These are phyloP conservation scores for Diutina neorugosa DNA, from an alignment of 1,139 yeast genomes.

Conservation along the genomic window DNA sequence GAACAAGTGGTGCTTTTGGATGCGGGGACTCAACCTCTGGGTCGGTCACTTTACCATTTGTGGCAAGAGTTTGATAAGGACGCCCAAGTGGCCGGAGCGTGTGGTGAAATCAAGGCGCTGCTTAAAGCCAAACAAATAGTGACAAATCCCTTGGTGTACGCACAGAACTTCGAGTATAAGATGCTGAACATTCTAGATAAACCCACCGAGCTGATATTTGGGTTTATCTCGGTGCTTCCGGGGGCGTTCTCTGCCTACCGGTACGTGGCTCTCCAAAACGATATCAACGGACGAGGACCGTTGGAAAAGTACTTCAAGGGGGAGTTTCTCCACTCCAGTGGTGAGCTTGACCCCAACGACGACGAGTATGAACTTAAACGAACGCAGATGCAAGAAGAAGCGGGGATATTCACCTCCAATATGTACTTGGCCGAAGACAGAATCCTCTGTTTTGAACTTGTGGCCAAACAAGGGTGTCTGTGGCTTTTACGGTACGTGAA, in stretches of 20 bases:
- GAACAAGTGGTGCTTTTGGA: constrained; percentile 61
- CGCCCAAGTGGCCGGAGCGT: constrained; percentile 70
- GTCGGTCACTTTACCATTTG: constrained; percentile 56
- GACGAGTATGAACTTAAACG: constrained; percentile 33
- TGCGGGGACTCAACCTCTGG: constrained; percentile 70
- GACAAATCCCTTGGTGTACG: constrained; percentile 67
- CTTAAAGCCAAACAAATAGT: constrained; percentile 45
- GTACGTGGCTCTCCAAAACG: constrained; percentile 56
- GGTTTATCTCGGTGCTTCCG: constrained; percentile 71
- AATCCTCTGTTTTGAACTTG: constrained; percentile 69
- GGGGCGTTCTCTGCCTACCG: constrained; percentile 85
- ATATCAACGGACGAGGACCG: constrained; percentile 55
- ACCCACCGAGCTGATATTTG: constrained; percentile 75
- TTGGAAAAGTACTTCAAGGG: constrained; percentile 72
- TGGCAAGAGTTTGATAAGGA: constrained; percentile 65
- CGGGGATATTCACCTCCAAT: constrained; percentile 67
- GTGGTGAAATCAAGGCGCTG: constrained; percentile 68
- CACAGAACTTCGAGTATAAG: constrained; percentile 77
- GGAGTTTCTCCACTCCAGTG: constrained; percentile 47
- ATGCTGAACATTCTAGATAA: constrained; percentile 74
- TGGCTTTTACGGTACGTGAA: constrained; percentile 66
- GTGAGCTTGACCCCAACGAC: constrained; percentile 21
- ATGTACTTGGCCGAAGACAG: constrained; percentile 84
- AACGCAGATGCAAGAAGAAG: constrained; percentile 26
- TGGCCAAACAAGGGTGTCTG: constrained; percentile 48